Conservation (phyloP, 2,329 filamentous ascomycete genomes). For the Diaporthe batatas region DNA sequence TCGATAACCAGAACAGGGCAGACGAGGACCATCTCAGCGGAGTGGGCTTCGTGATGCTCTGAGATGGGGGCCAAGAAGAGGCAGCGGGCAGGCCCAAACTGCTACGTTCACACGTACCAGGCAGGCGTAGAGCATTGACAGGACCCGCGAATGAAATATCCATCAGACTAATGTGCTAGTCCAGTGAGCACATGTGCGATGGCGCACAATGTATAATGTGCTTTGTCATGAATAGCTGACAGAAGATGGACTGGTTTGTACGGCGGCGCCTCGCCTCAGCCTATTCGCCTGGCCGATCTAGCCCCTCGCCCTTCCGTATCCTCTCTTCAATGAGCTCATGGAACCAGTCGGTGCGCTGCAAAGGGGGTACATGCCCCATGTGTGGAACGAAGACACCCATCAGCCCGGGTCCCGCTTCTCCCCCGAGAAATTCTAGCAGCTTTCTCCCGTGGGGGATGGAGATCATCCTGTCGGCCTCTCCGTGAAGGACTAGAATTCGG, state of each 20-base stretch:
- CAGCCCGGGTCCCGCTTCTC: constrained; percentile 33
- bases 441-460: constrained; percentile 76
- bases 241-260: neutral
- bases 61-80: constrained; percentile 28
- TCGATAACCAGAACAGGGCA: constrained; percentile 82
- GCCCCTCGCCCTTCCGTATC: constrained; percentile 65
- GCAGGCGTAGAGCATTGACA: neutral
- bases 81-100: neutral
- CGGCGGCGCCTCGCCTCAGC: neutral
- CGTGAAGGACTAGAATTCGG: constrained; percentile 83
- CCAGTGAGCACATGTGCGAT: neutral
- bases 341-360: constrained; percentile 79
- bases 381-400: constrained; percentile 75
- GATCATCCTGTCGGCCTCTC: constrained; percentile 83
- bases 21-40: constrained; percentile 86
- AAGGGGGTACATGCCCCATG: constrained; percentile 80
- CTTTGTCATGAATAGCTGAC: neutral
- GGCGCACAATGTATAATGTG: neutral
- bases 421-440: constrained; percentile 73
- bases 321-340: constrained; percentile 71
- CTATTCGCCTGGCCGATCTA: constrained; percentile 49
- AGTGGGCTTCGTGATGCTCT: constrained; percentile 86
- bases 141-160: neutral
- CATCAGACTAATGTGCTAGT: neutral
- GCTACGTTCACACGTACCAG: neutral